Evolutionary conservation across 179 eudicot species (phyloP), one percentile per base, ranked within the genome.

Genomic region (Drosera spatulata): DNA sequence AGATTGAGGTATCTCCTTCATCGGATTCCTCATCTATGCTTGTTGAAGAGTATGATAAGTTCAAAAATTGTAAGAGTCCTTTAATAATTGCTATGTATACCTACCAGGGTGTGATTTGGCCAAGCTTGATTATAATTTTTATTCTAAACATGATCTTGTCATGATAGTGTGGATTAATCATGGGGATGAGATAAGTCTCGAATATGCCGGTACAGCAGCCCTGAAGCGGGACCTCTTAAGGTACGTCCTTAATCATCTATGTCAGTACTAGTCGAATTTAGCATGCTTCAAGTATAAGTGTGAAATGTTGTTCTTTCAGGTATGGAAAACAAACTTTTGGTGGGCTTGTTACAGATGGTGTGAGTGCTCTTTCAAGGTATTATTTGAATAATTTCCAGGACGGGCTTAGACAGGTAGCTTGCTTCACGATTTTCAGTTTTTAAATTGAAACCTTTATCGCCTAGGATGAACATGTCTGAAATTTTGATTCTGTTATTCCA

Each of bases 131-230:
- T 49, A 9, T 10, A 58, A 1, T 46, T 61, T 46, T 39, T 56
- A 14, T 39, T 58, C 63, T 69, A 59, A 64, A 61, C 7, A 44
- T 59, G 9, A 47, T 69, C 1, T 61, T 53, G 49, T 60, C 72
- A 15, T 77, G 62, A 56, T 67, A 91, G 98, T 86, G 70, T 91
- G 98, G 98, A 87, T 81, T 72, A 85, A 88, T 55, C 96, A 86
- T 52, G 98, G 98, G 22, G 98, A 91, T 72, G 96, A 88, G 77
- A 70, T 91, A 70, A 91, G 98, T 81, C 79, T 88, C 11, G 95
- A 82, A 73, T 91, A 91, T 72, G 75, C 95, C 43, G 96, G 98
- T 56, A 88, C 96, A 42, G 84, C 84, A 75, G 98, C 98, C 41
- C 82, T 88, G 67, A 91, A 91, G 76, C 68, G 98, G 64, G 98